These are phyloP conservation scores for Ascochyta viciae-villosae DNA, from an alignment of 2,329 filamentous ascomycete genomes.

Conservation along the genomic window DNA sequence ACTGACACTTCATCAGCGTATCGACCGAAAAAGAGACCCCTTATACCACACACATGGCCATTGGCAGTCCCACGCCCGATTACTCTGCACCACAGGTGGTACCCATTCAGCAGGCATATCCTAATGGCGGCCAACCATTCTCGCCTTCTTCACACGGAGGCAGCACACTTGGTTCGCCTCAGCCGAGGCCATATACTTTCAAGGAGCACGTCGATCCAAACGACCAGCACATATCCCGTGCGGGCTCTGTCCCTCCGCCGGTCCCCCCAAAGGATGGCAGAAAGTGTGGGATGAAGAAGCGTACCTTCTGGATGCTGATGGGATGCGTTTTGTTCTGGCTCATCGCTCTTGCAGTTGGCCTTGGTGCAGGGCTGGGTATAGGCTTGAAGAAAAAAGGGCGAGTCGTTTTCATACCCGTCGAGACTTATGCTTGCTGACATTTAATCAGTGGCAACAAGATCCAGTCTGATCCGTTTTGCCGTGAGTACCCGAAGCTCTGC, in stretches of 20 bases:
- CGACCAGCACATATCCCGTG: slow-evolving; percentile 18
- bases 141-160: slow-evolving; percentile 29
- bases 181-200: slow-evolving; percentile 29
- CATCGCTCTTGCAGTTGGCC: slow-evolving; percentile 45
- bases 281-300: slow-evolving; percentile 36
- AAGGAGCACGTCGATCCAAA: slow-evolving; percentile 34
- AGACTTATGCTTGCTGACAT: not conserved
- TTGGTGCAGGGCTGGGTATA: slow-evolving; percentile 48
- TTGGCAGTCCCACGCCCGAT: slow-evolving; percentile 25
- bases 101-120: slow-evolving; percentile 23
- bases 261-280: slow-evolving; percentile 28
- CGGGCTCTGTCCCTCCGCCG: slow-evolving; percentile 22
- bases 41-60: slow-evolving; percentile 18
- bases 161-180: slow-evolving; percentile 24
- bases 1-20: slow-evolving; percentile 23
- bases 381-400: slow-evolving; percentile 36
- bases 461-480: slow-evolving; percentile 33
- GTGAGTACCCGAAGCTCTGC: slow-evolving; percentile 35
- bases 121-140: slow-evolving; percentile 20
- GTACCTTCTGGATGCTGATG: slow-evolving; percentile 32
- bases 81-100: slow-evolving; percentile 35
- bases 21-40: slow-evolving; percentile 33
- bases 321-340: slow-evolving; percentile 35
- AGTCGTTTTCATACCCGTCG: slow-evolving; percentile 13
- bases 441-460: slow-evolving; percentile 5